Evolutionary conservation across 1,284 basidiomycete genomes (phyloP).

Genomic region (Apiotrichum laibachii): DNA sequence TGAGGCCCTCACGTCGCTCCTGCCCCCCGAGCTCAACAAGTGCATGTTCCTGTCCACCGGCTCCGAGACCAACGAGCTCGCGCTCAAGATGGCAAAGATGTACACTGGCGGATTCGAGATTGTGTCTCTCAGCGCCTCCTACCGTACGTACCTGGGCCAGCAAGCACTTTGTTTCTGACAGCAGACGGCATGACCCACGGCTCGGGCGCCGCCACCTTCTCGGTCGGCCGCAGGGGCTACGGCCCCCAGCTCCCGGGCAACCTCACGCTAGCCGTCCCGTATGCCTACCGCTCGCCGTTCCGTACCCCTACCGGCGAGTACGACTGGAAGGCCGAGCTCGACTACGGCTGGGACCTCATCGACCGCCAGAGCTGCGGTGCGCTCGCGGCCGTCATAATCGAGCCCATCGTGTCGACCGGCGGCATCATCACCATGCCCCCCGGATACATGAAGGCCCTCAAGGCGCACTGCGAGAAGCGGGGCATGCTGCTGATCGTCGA

Average conservation of each 20-base stretch:
- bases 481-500: slow-evolving; percentile 67
- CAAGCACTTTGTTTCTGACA: neutral
- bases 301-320: slow-evolving; percentile 34
- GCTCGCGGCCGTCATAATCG: slow-evolving; percentile 46
- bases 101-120: slow-evolving; percentile 42
- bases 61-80: slow-evolving; percentile 37
- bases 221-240: slow-evolving; percentile 33
- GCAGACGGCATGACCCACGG: slow-evolving; percentile 40
- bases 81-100: slow-evolving; percentile 43
- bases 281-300: slow-evolving; percentile 38
- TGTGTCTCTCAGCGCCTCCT: slow-evolving; percentile 32
- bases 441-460: slow-evolving; percentile 35
- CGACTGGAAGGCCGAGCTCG: slow-evolving; percentile 43
- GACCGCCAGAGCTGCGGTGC: slow-evolving; percentile 36
- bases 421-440: slow-evolving; percentile 35
- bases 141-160: slow-evolving; percentile 19
- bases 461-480: slow-evolving; percentile 31
- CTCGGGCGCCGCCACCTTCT: slow-evolving; percentile 38
- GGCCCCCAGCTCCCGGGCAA: slow-evolving; percentile 37
- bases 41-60: slow-evolving; percentile 40
- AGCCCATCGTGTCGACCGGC: slow-evolving; percentile 51
- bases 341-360: slow-evolving; percentile 41
- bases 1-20: slow-evolving; percentile 24
- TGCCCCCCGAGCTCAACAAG: slow-evolving; percentile 30
- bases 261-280: slow-evolving; percentile 28